Evolutionary conservation across 139 green algal genomes (phyloP).

Genomic region (Chlorella sp.): DNA sequence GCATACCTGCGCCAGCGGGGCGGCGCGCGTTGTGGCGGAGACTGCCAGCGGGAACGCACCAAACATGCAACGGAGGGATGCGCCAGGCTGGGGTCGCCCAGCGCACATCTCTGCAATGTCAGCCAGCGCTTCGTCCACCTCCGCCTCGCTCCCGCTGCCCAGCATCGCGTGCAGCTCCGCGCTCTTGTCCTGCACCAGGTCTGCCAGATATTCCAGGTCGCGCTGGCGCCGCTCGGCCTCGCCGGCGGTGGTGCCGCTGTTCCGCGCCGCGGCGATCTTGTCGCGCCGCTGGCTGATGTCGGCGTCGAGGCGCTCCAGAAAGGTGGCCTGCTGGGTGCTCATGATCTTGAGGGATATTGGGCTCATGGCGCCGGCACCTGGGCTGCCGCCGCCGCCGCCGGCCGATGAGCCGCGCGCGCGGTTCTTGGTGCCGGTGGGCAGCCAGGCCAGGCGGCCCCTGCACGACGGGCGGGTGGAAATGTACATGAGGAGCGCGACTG

Average conservation of each 20-base stretch:
- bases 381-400: background rate
- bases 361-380: background rate
- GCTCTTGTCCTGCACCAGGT: conserved; percentile 16
- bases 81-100: background rate
- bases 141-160: background rate
- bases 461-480: background rate
- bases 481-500: too few relatives aligned
- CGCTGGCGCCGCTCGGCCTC: too few relatives aligned
- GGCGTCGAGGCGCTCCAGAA: conserved; percentile 55
- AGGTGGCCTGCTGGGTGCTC: conserved; percentile 20
- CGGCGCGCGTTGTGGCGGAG: too few relatives aligned
- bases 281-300: conserved; percentile 50
- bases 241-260: too few relatives aligned
- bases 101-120: conserved; percentile 16
- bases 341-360: conserved; percentile 31
- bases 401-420: too few relatives aligned
- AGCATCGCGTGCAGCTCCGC: conserved; percentile 13
- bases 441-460: conserved; percentile 11
- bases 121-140: conserved; percentile 10
- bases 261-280: too few relatives aligned
- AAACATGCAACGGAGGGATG: background rate
- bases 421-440: conserved; percentile 10
- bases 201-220: too few relatives aligned
- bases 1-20: too few relatives aligned
- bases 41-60: too few relatives aligned